Percentiles rank a stretch among this genome's conserved stretches.
Evolutionary conservation across 345 rosid species (phyloP).

Genomic region (Syzygium grande): DNA sequence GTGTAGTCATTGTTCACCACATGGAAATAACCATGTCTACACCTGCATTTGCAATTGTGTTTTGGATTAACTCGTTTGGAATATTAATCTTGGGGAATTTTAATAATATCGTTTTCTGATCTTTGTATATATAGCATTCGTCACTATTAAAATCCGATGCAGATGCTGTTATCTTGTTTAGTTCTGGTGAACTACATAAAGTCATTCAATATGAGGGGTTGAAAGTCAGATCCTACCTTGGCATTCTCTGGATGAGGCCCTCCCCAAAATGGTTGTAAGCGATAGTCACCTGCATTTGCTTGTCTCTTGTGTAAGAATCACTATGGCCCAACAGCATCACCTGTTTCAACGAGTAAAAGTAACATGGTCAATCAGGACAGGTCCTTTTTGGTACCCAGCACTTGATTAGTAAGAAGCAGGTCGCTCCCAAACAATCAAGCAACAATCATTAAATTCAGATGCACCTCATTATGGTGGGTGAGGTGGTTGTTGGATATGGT

Average conservation of each 20-base stretch:
- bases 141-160: background rate
- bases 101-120: background rate
- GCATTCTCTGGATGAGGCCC: slow-evolving; percentile 58
- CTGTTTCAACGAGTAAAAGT: background rate
- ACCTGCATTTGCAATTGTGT: slow-evolving; percentile 12
- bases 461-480: slow-evolving; percentile 25
- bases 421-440: background rate
- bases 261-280: slow-evolving; percentile 56
- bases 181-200: background rate
- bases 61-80: background rate
- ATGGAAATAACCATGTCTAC: slow-evolving; percentile 49
- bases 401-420: background rate
- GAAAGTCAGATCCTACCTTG: slow-evolving; percentile 7
- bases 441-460: background rate
- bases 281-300: slow-evolving; percentile 46
- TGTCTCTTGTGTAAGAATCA: slow-evolving; percentile 43
- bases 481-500: slow-evolving; percentile 51
- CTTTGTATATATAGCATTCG: background rate
- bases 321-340: slow-evolving; percentile 47
- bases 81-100: background rate
- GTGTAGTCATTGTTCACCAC: slow-evolving; percentile 56
- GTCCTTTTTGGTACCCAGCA: background rate
- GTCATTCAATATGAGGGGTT: background rate
- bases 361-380: background rate
- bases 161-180: background rate